Percentiles rank a stretch among this genome's conserved stretches.
Conservation (phyloP, 2,329 filamentous ascomycete species). For the Penicillium italicum region DNA sequence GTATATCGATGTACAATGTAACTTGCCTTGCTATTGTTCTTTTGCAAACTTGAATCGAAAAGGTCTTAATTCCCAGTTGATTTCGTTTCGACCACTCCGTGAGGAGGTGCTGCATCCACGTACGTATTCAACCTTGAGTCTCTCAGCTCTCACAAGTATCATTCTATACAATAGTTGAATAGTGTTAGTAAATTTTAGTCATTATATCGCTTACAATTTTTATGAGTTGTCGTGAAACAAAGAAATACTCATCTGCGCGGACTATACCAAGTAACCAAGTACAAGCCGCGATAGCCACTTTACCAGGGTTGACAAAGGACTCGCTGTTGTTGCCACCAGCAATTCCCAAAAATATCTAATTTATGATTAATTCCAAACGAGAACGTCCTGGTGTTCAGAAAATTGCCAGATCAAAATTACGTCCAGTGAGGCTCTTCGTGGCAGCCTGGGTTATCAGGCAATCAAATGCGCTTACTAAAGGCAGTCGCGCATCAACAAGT, state of each 20-base stretch:
- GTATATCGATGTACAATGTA: not conserved
- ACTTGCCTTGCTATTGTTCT: not conserved
- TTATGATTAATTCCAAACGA: not conserved
- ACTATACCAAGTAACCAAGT: no score
- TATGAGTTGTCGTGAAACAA: not conserved
- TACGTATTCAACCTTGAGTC: not conserved
- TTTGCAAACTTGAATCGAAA: not conserved
- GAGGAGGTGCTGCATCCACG: not conserved
- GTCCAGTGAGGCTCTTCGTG: not conserved
- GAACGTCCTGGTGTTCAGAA: not conserved
- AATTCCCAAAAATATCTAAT: not conserved
- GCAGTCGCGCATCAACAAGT: slow-evolving; percentile 1
- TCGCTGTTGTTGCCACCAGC: not conserved
- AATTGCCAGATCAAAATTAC: not conserved
- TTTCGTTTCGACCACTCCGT: not conserved
- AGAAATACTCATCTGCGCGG: not conserved
- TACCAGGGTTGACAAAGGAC: not conserved
- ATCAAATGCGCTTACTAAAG: slow-evolving; percentile 1
- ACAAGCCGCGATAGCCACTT: not conserved
- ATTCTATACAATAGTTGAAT: no score
- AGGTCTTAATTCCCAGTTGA: not conserved
- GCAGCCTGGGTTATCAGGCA: not conserved
- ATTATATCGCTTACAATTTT: not conserved
- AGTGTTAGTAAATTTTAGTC: rapidly evolving
- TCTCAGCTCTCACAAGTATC: no score